Evolutionary conservation across 306 rosid genomes (phyloP), one percentile per base, ranked within the genome.

Genomic region (Alnus glutinosa): DNA sequence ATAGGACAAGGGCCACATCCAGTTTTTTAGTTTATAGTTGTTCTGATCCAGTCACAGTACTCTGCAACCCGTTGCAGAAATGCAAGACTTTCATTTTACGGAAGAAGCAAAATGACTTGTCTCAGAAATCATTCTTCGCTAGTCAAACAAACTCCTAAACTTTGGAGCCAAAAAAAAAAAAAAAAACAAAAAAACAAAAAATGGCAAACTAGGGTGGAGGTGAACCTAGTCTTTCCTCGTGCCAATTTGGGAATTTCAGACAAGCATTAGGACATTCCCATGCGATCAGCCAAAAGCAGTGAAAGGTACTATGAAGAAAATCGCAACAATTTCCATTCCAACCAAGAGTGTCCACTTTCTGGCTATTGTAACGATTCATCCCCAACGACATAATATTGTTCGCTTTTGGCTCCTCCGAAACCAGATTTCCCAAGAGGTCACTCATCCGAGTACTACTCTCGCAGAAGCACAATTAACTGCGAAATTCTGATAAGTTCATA

Each of bases 221-320:
- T 28, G 55, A 75, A 47, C 46, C 54, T 18, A 7, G 28, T 13
- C 58, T n/a, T 39, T 39, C 14, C 37, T 19, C 23, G 55, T 55
- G 70, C 4, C 57, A 23, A 44, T 44, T 44, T 13, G 2, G 32
- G 50, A 52, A 54, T 50, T 50, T 81, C 64, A 80, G 51, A 67
- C 51, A 77, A 42, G 55, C 70, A 73, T 42, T 18, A 44, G 13
- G 71, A 36, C 58, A 9, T 13, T 10, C 47, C 46, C 46, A 52
- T 12, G 2, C 47, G n/a, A 28, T 28, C 81, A 16, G 2, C 16
- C 46, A 77, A 66, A 76, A 51, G 78, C 19, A 58, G 77, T 67
- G 32, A 39, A 70, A 75, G 28, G 34, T 49, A 11, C 47, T 13
- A 51, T 64, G 18, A 74, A 42, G 2, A 12, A 52, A 13, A 54